phyloP scores from a whole-genome alignment of 2,329 filamentous ascomycete genomes.

The Cercospora janseana region DNA sequence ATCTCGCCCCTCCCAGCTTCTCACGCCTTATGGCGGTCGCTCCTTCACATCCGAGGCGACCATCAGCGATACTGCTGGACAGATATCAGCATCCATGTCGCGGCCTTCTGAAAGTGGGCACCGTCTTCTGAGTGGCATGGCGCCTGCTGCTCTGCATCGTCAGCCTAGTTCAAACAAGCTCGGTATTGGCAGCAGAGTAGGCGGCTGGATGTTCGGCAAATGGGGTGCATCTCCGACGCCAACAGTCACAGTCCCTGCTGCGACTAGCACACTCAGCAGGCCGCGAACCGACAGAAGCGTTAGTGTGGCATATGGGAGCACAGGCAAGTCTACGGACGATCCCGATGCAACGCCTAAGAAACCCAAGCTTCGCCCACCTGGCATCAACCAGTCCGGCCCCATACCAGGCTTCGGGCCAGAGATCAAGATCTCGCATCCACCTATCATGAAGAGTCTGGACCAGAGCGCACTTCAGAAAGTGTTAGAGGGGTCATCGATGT shows the following conservation, averaged over 20 bases:
- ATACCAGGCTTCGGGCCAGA: slow-evolving; percentile 68
- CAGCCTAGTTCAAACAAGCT: slow-evolving; percentile 11
- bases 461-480: slow-evolving; percentile 54
- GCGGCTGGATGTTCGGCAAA: slow-evolving; percentile 63
- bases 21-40: slow-evolving; percentile 52
- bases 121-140: slow-evolving; percentile 37
- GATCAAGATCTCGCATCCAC: slow-evolving; percentile 52
- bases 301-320: slow-evolving; percentile 25
- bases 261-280: slow-evolving; percentile 7
- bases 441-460: slow-evolving; percentile 60
- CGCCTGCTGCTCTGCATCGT: slow-evolving; percentile 21
- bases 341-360: slow-evolving; percentile 39
- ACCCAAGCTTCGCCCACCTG: slow-evolving; percentile 56
- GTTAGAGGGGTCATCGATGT: slow-evolving; percentile 18
- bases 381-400: slow-evolving; percentile 74
- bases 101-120: slow-evolving; percentile 32
- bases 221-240: slow-evolving; percentile 58
- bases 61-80: slow-evolving; percentile 39
- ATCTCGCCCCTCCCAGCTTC: slow-evolving; percentile 71
- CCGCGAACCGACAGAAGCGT: slow-evolving; percentile 18
- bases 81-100: slow-evolving; percentile 45
- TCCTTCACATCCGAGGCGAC: slow-evolving; percentile 50
- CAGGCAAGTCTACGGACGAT: slow-evolving; percentile 25
- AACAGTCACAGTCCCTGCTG: slow-evolving; percentile 18
- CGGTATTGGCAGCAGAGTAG: slow-evolving; percentile 54